Percentiles rank a stretch among this genome's conserved stretches.
Evolutionary conservation across 1,139 yeast species (phyloP).

Genomic region (Protomyces inundatus): DNA sequence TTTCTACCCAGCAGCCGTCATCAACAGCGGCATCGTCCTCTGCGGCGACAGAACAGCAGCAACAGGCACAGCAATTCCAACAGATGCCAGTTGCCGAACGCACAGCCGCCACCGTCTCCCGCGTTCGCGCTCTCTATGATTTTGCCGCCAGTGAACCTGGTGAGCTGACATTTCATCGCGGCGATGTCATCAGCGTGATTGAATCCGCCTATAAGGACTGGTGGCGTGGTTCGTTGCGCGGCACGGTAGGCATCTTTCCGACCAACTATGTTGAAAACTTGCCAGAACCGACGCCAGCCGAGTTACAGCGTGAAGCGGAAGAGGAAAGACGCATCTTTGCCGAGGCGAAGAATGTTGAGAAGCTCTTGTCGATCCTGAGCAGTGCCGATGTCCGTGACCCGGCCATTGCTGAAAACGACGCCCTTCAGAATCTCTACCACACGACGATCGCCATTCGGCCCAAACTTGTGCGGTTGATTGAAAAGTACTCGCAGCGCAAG

Average conservation of each 20-base stretch:
- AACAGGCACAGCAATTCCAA: constrained; percentile 31
- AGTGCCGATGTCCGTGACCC: constrained; percentile 39
- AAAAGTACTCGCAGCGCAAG: constrained; percentile 65
- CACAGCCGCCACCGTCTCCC: constrained; percentile 48
- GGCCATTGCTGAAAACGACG: constrained; percentile 41
- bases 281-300: constrained; percentile 58
- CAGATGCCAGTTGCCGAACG: constrained; percentile 32
- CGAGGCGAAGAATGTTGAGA: constrained; percentile 57
- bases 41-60: constrained; percentile 23
- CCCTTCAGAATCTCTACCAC: constrained; percentile 50
- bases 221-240: constrained; percentile 88
- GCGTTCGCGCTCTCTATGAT: constrained; percentile 83
- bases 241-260: constrained; percentile 86
- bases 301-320: constrained; percentile 44
- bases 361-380: constrained; percentile 55
- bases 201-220: constrained; percentile 89
- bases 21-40: constrained; percentile 12
- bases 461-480: constrained; percentile 63
- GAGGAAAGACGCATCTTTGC: constrained; percentile 47
- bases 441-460: constrained; percentile 69
- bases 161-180: constrained; percentile 43
- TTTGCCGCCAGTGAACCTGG: constrained; percentile 54
- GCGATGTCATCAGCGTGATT: constrained; percentile 62
- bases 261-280: constrained; percentile 83
- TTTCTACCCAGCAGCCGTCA: background rate